These are phyloP conservation scores for Miamiensis avidus DNA, from an alignment of 169 alveolate genomes.

Conservation along the genomic window DNA sequence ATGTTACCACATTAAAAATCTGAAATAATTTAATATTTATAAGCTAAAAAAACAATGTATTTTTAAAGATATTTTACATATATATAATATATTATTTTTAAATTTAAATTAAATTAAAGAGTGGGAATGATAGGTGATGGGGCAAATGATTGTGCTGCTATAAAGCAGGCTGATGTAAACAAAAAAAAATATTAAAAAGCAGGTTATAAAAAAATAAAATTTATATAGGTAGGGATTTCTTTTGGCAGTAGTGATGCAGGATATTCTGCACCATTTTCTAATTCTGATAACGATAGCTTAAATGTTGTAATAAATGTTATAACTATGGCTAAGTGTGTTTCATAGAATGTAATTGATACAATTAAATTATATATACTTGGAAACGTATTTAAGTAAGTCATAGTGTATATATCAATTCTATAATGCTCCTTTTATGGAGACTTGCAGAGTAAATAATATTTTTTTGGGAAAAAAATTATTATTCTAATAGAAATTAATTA, in stretches of 20 bases:
- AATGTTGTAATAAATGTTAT: background rate
- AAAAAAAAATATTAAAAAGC: too few species aligned
- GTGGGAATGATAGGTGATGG: conserved; percentile 54
- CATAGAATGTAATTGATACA: background rate
- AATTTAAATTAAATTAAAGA: conserved; percentile 17
- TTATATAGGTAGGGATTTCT: background rate
- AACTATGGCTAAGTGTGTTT: background rate
- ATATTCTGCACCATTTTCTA: background rate
- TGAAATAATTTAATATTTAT: conserved; percentile 4
- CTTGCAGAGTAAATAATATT: background rate
- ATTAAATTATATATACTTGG: background rate
- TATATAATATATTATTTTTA: too few species aligned
- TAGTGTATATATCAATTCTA: background rate
- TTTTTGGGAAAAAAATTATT: background rate
- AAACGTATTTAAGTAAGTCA: background rate
- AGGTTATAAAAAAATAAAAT: too few species aligned
- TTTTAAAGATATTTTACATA: too few species aligned
- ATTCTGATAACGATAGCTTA: background rate
- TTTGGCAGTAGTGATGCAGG: background rate
- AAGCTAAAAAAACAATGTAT: background rate
- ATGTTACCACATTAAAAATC: conserved; percentile 35
- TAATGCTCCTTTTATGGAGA: background rate
- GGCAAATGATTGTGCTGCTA: conserved; percentile 55
- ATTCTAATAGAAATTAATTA: too few species aligned
- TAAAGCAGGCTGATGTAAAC: conserved; percentile 42